Evolutionary conservation across 176 grass and related monocot genomes (phyloP), one percentile per base, ranked within the genome.

Genomic region (Carex cristatella): DNA sequence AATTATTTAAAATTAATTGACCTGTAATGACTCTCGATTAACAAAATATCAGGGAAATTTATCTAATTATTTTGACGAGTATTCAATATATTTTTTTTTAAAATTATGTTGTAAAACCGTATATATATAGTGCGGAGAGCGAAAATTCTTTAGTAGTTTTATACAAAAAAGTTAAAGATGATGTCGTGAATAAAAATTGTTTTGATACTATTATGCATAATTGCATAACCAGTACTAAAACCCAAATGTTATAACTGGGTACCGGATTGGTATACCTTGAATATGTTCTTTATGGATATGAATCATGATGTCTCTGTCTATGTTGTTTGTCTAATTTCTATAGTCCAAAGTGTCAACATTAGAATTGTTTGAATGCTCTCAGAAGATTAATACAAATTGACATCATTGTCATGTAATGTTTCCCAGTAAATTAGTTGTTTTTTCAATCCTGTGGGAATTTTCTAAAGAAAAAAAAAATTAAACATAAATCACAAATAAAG

Each of bases 351-450:
- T 46, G 79, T 82, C 79, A 65, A 49, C 35, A 65, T 65, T 63
- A 65, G 35, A 65, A 49, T 65, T 82, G 32, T 4, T 65, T 63
- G 65, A 59, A 81, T 81, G 79, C 8, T 81, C 57, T 62, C 7
- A 63, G 30, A 30, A 6, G 32, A 63, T 65, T 65, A 7, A 81
- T 81, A 81, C 51, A 65, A 56, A 35, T 79, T 79, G 0, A 58
- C 49, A 79, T 56, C 51, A 57, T 78, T 78, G 74, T 78, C 74
- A 78, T 31, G 23, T 30, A 76, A 31, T 76, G 19, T 78, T 54
- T 14, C 10, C 11, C 44, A 13, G n/a, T 23, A 28, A 9, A 49
- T 73, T 51, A 23, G 23, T 23, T 23, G 23, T 23, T 23, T 23
- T 74, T 74, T 9, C n/a, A 30, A 28, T 74, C n/a, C 46, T 74